These are phyloP conservation scores for Multifurca ochricompacta DNA, from an alignment of 768 basidiomycete genomes.

Conservation along the genomic window DNA sequence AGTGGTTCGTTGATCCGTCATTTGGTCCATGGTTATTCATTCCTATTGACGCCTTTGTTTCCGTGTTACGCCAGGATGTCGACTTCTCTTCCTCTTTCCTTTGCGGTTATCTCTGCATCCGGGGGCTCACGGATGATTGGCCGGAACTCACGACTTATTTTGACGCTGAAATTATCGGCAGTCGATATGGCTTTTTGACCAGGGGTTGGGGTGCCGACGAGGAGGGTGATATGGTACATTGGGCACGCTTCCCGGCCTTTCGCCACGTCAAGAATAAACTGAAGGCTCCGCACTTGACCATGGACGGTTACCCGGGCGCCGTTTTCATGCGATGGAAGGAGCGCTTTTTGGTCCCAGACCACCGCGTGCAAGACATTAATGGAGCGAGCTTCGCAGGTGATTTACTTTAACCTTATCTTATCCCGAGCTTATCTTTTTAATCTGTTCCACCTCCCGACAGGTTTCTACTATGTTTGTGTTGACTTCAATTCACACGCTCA, in stretches of 20 bases:
- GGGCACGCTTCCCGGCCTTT: conserved; percentile 90
- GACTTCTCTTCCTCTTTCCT: conserved; percentile 80
- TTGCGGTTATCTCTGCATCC: conserved; percentile 89
- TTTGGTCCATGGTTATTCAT: not conserved
- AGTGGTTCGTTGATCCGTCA: conserved; percentile 51
- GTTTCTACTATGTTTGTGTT: conserved; percentile 93
- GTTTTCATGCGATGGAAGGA: conserved; percentile 99
- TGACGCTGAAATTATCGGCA: conserved; percentile 92
- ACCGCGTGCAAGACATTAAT: conserved; percentile 87
- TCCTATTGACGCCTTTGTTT: conserved; percentile 14
- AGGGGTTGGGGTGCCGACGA: conserved; percentile 87
- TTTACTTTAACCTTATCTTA: conserved; percentile 1
- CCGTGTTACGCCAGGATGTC: conserved; percentile 54
- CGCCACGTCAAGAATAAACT: conserved; percentile 74
- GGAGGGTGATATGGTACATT: conserved; percentile 88
- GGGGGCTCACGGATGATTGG: conserved; percentile 88
- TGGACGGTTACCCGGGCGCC: conserved; percentile 71
- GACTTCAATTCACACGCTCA: conserved; percentile 69
- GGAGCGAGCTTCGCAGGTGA: conserved; percentile 92
- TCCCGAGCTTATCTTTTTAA: not conserved
- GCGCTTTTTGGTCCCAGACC: conserved; percentile 90
- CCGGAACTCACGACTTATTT: conserved; percentile 96
- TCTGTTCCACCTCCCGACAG: conserved; percentile 31
- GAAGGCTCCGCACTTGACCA: conserved; percentile 67
- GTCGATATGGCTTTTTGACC: conserved; percentile 85